These are phyloP conservation scores for Mrakia frigida DNA, from an alignment of 768 basidiomycete genomes.

Conservation along the genomic window DNA sequence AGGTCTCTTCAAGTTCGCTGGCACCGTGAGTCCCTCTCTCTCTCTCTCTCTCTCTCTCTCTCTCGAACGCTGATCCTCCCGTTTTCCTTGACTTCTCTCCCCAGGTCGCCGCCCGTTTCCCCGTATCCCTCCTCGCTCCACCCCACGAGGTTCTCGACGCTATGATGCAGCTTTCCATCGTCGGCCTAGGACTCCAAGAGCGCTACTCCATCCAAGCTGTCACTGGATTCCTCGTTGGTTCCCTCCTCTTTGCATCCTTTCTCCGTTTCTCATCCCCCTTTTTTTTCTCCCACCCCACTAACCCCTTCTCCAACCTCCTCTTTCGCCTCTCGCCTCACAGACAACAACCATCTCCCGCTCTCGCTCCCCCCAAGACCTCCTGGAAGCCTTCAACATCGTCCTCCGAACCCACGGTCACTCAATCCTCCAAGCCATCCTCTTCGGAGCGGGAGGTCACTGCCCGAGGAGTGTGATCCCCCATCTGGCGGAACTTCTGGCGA, in stretches of 20 bases:
- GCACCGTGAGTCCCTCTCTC: not conserved
- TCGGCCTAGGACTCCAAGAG: conserved; percentile 29
- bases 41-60: not conserved
- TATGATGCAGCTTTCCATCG: conserved; percentile 19
- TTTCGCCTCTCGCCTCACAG: too few species aligned
- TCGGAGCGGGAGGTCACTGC: conserved; percentile 75
- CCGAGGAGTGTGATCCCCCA: conserved; percentile 79
- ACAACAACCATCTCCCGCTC: conserved; percentile 27
- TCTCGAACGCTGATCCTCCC: not conserved
- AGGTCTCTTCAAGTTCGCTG: conserved; percentile 30
- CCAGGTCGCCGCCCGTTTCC: conserved; percentile 28
- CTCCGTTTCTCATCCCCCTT: not conserved
- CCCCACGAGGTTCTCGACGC: conserved; percentile 12
- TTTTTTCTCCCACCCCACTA: not conserved
- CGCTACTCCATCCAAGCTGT: conserved; percentile 31
- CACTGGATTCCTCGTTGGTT: conserved; percentile 28
- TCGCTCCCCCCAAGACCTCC: conserved; percentile 52
- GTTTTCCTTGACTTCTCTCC: not conserved
- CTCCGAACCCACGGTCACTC: conserved; percentile 47
- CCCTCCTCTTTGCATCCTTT: not conserved
- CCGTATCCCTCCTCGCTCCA: conserved; percentile 14
- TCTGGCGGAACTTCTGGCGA: conserved; percentile 72
- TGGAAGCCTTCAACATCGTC: conserved; percentile 52
- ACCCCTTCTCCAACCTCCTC: not conserved
- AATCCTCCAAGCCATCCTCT: conserved; percentile 65